phyloP scores from a whole-genome alignment of 106 monocot genomes.

The Alisma plantagoaquatica region DNA sequence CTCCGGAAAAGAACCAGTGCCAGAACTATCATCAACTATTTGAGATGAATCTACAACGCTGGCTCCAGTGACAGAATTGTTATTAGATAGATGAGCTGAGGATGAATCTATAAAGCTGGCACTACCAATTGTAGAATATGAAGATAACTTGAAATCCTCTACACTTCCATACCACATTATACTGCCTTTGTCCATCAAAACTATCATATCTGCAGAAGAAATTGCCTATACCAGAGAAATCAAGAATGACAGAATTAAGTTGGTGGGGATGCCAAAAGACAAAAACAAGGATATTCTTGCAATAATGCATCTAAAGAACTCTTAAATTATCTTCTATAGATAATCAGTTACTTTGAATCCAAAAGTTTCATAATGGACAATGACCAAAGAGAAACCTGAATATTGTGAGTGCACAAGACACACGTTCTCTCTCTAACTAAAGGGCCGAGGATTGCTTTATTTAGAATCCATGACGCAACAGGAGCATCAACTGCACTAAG shows the following conservation, averaged over 20 bases:
- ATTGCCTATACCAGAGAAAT: constrained; percentile 53
- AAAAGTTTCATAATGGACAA: too few relatives aligned
- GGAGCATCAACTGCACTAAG: constrained; percentile 97
- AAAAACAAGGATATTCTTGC: too few relatives aligned
- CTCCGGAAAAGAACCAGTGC: constrained; percentile 12
- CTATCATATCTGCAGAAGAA: constrained; percentile 68
- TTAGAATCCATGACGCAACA: constrained; percentile 81
- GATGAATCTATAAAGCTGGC: too few relatives aligned
- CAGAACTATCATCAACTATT: constrained; percentile 5
- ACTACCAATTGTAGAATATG: constrained; percentile 47
- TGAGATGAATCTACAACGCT: too few relatives aligned
- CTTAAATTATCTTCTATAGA: too few relatives aligned
- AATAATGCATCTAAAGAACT: too few relatives aligned
- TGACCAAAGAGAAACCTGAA: too few relatives aligned
- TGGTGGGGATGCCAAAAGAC: too few relatives aligned
- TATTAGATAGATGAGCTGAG: too few relatives aligned
- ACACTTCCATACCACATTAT: constrained; percentile 65
- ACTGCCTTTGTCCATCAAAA: constrained; percentile 83
- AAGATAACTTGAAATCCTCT: constrained; percentile 33
- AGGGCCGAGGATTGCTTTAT: constrained; percentile 58
- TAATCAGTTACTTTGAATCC: too few relatives aligned
- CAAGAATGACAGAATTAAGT: constrained; percentile 5
- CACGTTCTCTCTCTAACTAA: constrained; percentile 71
- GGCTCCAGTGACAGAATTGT: too few relatives aligned
- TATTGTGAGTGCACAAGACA: constrained; percentile 81